These are phyloP conservation scores for Microcyclospora tardicrescens DNA, from an alignment of 2,329 filamentous ascomycete genomes.

Conservation along the genomic window DNA sequence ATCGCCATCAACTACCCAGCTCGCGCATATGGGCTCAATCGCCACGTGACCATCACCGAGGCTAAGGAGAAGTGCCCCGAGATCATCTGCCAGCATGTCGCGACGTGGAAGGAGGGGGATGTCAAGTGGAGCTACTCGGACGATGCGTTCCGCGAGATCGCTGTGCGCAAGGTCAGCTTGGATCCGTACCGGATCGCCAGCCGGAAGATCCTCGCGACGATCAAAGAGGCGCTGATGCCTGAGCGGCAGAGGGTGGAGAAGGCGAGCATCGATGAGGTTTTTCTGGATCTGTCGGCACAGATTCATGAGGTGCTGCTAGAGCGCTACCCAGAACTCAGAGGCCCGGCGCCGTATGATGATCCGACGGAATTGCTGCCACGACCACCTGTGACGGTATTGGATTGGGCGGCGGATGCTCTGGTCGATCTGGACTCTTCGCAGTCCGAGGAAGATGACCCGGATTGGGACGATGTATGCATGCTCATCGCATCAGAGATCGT, in stretches of 20 bases:
- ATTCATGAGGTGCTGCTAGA: slow-evolving; percentile 63
- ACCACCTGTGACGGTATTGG: slow-evolving; percentile 58
- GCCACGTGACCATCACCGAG: slow-evolving; percentile 67
- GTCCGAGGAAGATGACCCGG: slow-evolving; percentile 66
- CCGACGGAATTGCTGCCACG: slow-evolving; percentile 53
- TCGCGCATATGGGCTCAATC: slow-evolving; percentile 61
- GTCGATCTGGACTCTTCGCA: slow-evolving; percentile 62
- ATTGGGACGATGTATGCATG: slow-evolving; percentile 92
- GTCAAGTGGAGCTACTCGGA: slow-evolving; percentile 83
- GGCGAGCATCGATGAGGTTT: slow-evolving; percentile 90
- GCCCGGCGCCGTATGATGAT: slow-evolving; percentile 60
- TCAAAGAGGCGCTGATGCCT: slow-evolving; percentile 59
- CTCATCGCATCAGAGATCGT: slow-evolving; percentile 82
- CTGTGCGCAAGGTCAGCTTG: slow-evolving; percentile 82
- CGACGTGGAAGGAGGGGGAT: slow-evolving; percentile 87
- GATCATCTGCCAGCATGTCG: slow-evolving; percentile 80
- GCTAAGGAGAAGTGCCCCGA: slow-evolving; percentile 77
- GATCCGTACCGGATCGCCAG: slow-evolving; percentile 85
- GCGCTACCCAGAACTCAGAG: slow-evolving; percentile 59
- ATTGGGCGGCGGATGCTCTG: slow-evolving; percentile 75
- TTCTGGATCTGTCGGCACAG: slow-evolving; percentile 78
- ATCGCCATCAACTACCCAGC: slow-evolving; percentile 97
- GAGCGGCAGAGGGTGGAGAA: slow-evolving; percentile 70
- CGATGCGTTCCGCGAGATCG: slow-evolving; percentile 63
- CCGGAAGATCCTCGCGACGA: slow-evolving; percentile 62